A percentile compares a stretch with the other conserved stretches of the same genome.
phyloP scores from a whole-genome alignment of 192 early-diverging fungal genomes.

The Rhizophagus sp. region DNA sequence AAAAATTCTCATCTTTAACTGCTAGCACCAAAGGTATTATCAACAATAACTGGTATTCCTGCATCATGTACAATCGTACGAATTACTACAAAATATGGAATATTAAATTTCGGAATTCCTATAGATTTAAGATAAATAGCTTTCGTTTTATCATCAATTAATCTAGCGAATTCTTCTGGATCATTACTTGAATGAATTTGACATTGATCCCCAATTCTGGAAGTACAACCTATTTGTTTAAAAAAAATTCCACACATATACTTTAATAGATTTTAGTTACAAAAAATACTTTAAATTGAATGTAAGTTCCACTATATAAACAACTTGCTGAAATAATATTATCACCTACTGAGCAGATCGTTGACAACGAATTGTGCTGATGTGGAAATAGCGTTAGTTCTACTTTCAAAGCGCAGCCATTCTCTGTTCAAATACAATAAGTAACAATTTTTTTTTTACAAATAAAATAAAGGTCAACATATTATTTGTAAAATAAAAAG shows the following conservation, averaged over 20 bases:
- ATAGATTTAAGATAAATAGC: conserved; percentile 90
- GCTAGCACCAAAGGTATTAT: conserved; percentile 94
- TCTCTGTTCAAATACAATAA: conserved; percentile 81
- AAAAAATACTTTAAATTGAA: background rate
- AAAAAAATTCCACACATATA: too few species aligned
- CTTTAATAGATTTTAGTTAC: too few species aligned
- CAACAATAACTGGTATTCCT: conserved; percentile 89
- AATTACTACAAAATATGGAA: conserved; percentile 84
- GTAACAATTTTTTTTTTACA: too few species aligned
- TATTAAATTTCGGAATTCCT: conserved; percentile 87
- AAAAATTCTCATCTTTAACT: background rate
- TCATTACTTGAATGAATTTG: conserved; percentile 75
- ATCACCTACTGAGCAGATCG: conserved; percentile 60
- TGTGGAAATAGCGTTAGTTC: conserved; percentile 63
- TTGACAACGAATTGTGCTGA: background rate
- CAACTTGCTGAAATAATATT: conserved; percentile 83
- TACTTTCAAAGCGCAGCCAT: conserved; percentile 90
- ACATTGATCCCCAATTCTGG: conserved; percentile 83
- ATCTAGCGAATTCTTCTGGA: conserved; percentile 68
- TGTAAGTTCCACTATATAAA: conserved; percentile 73
- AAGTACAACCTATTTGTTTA: conserved; percentile 35
- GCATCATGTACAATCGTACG: conserved; percentile 77
- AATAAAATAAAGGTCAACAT: too few species aligned
- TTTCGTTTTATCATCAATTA: conserved; percentile 90
- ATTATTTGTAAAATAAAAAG: too few species aligned